Percentiles rank a stretch among this genome's conserved stretches.
phyloP scores from a whole-genome alignment of 1,284 basidiomycete genomes.

The Trichosporon sp. region DNA sequence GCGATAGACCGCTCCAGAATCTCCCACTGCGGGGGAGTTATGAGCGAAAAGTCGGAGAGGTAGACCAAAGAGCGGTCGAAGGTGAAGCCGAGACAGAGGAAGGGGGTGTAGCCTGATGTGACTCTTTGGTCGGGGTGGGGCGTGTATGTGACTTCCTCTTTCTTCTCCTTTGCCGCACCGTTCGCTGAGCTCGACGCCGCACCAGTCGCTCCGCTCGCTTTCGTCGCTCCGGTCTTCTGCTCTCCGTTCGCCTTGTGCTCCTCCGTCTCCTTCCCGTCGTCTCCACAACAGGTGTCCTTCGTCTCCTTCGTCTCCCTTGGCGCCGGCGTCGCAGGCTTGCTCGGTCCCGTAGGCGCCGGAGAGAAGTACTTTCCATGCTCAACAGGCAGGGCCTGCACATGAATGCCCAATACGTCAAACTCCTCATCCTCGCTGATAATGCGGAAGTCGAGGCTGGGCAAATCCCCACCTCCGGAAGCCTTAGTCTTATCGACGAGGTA shows the following conservation, averaged over 20 bases:
- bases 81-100: constrained; percentile 44
- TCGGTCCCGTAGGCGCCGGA: constrained; percentile 4
- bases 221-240: not conserved
- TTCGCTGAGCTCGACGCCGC: too few relatives aligned
- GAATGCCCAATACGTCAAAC: constrained; percentile 37
- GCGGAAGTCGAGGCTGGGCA: constrained; percentile 38
- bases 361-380: constrained; percentile 26
- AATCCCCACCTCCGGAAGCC: constrained; percentile 49
- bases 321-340: constrained; percentile 3
- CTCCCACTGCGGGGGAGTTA: constrained; percentile 32
- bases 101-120: constrained; percentile 18
- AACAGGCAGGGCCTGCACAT: constrained; percentile 33
- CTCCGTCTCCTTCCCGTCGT: not conserved
- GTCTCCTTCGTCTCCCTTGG: too few relatives aligned
- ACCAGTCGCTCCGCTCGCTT: too few relatives aligned
- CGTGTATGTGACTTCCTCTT: not conserved
- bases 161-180: not conserved
- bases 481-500: constrained; percentile 47
- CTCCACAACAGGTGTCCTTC: not conserved
- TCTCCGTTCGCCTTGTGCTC: not conserved
- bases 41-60: constrained; percentile 40
- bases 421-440: constrained; percentile 38
- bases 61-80: constrained; percentile 40
- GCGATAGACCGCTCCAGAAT: constrained; percentile 15
- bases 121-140: constrained; percentile 7